Base-by-base conservation (phyloP, 148 eudicot species). In the Euryodendron excelsum region DNA sequence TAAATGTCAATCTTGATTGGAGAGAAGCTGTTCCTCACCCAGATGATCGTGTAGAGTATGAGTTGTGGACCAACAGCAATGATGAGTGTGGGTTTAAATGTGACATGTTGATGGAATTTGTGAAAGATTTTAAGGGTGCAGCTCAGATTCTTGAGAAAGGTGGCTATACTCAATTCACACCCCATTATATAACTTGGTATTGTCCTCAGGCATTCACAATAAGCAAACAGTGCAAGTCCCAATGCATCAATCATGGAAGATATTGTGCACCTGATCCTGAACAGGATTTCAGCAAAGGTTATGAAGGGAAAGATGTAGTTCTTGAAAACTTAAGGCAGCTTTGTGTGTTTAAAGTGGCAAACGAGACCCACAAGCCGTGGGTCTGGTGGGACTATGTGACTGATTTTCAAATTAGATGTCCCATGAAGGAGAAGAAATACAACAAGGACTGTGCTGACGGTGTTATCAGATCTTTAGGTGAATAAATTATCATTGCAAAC, bases 261-360 rank as follows among this genome's bases (percentile, higher is more conserved):
- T 94, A 94, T 78, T 94, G 98, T 83, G 97, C 98, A 33, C 98
- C 98, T 17, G 98, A 94, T 83, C 97, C 98, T 13, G 98, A 94
- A 79, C 97, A 91, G 82, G 98, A 92, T 90, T 94, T 92, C 69
- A 91, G 90, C 82, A 69, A 74, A 70, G 98, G 98, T 59, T 94
- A 94, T 63, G 94, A 94, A 17, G 97, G 98, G 73, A 94, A 93
- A 84, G 97, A 94, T 84, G 96, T 94, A 59, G 97, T 94, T 65
- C 61, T 94, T 75, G 94, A 93, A 84, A 94, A 94, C 78, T 82
- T 92, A 82, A 91, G 98, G 83, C 98, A 91, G 85, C 89, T 93
- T 13, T 94, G 98, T 79, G 97, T 92, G 59, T 91, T 83, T 78
- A 91, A 72, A 82, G 93, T 93, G 61, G 96, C 96, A 59, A 92